These are phyloP conservation scores for Rhodamnia argentea DNA, from an alignment of 345 rosid genomes.

Conservation along the genomic window DNA sequence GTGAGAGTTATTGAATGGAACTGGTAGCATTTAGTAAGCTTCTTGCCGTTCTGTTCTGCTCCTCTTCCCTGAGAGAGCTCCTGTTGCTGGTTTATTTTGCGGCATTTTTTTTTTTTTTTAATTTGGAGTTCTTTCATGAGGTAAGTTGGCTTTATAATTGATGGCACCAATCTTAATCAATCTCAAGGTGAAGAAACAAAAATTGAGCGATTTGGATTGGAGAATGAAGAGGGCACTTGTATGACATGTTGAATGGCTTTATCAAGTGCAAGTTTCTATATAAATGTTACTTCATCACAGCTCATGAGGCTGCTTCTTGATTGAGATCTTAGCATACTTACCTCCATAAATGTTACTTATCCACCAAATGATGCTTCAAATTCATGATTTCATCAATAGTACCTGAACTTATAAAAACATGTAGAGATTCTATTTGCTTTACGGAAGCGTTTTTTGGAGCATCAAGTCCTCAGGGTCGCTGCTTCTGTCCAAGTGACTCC, in stretches of 20 bases:
- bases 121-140: neutral
- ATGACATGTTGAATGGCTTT: neutral
- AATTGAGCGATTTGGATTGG: neutral
- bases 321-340: neutral
- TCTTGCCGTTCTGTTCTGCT: neutral
- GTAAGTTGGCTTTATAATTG: neutral
- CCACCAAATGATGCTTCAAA: neutral
- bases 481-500: neutral
- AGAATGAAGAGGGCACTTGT: neutral
- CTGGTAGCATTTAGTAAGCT: neutral
- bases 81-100: neutral
- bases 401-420: neutral
- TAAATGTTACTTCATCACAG: neutral
- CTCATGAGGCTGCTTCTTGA: neutral
- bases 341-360: neutral
- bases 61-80: neutral
- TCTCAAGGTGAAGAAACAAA: neutral
- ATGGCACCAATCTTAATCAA: neutral
- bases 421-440: neutral
- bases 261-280: neutral
- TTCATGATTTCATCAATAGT: neutral
- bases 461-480: neutral
- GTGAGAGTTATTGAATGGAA: neutral
- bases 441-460: neutral
- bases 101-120: neutral